Base-by-base conservation (phyloP, 768 basidiomycete species). In the Tylopilus sp. region DNA sequence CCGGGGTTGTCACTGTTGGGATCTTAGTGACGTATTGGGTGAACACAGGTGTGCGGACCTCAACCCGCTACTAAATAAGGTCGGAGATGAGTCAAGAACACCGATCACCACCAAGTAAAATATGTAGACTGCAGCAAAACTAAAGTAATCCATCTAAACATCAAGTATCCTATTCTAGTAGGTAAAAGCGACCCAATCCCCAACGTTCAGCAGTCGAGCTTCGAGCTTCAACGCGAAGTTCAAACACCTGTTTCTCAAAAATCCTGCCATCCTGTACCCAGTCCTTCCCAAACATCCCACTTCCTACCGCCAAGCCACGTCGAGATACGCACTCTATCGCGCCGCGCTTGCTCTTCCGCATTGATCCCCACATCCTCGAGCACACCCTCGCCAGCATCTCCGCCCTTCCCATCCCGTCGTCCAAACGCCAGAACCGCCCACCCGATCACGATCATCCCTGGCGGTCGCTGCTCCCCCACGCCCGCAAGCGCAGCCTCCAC, bases 401-500 rank as follows among this genome's bases (percentile, higher is more conserved):
- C 84, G 68, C 88, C 85, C 40, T 62, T 50, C 8, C 62, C 62
- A 3, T 50, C 40, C 51, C 28, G 50, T 12, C 63, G 48, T 15
- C 60, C 63, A 40, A 98, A 70, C 35, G 88, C 84, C 55, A 93
- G 66, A 10, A 88, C 87, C 3, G 86, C 79, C 95, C 95, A 99
- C 2, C 97, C 97, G 58, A 99, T 77, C 26, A 98, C 78, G 66
- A 98, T 88, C 89, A 99, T 94, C 9, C 94, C 97, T 0, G 97
- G 97, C 17, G 95, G 93, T 31, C 95, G 73, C 67, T 98, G 94
- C 59, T 91, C 88, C 8, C 88, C 92, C 2, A 78, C 71, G 53
- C 78, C 81, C 50, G 86, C 84, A 66, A 98, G 65, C 2, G 88
- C 92, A 17, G 68, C 69, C 15, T 79, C 80, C 35, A 98, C 80